Evolutionary conservation across 192 early-diverging fungal species (phyloP).

Genomic region (Diversispora epigaea): DNA sequence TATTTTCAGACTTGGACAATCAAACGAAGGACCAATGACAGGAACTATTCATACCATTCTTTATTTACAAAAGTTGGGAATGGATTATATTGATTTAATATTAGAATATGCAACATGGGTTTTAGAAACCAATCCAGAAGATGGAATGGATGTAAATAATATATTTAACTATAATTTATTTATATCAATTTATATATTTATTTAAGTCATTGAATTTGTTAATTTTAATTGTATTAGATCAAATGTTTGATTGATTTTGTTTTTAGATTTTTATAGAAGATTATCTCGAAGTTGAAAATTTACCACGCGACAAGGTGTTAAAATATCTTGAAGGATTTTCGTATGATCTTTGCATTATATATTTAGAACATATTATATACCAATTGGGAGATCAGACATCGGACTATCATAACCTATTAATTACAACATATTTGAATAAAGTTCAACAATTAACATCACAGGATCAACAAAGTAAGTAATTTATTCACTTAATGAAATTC

Average conservation of each 20-base stretch:
- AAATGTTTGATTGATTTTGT: no score
- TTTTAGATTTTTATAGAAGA: constrained; percentile 58
- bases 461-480: constrained; percentile 33
- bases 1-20: constrained; percentile 44
- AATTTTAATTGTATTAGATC: no score
- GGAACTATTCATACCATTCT: constrained; percentile 65
- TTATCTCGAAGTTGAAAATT: constrained; percentile 56
- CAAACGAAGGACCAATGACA: constrained; percentile 50
- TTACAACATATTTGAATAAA: constrained; percentile 76
- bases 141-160: constrained; percentile 73
- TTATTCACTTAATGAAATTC: background rate
- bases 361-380: constrained; percentile 80
- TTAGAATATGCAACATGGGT: constrained; percentile 82
- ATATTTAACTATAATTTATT: background rate
- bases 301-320: constrained; percentile 62
- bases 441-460: constrained; percentile 45
- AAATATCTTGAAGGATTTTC: constrained; percentile 69
- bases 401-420: constrained; percentile 76
- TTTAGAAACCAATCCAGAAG: constrained; percentile 59
- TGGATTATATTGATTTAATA: constrained; percentile 77
- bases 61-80: constrained; percentile 79
- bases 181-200: constrained; percentile 20
- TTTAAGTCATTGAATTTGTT: no score
- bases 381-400: constrained; percentile 64
- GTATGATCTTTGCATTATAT: constrained; percentile 65